phyloP scores from a whole-genome alignment of 768 basidiomycete species.

The Tricholoma bakamatsutake region DNA sequence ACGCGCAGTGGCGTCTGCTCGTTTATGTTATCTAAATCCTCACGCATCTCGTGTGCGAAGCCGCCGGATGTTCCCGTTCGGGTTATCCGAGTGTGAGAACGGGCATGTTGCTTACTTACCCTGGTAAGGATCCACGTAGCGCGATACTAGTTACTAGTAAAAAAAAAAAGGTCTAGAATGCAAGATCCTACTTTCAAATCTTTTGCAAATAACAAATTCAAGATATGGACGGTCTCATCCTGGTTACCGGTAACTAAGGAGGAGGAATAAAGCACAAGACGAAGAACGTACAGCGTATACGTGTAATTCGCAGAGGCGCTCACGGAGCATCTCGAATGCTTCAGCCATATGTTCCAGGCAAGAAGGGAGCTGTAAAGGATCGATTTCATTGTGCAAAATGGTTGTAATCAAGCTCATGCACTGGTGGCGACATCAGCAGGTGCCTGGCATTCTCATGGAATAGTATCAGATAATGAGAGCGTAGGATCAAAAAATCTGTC shows the following conservation, averaged over 20 bases:
- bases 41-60: slow-evolving; percentile 10
- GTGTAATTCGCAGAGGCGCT: slow-evolving; percentile 13
- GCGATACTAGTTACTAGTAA: slow-evolving; percentile 11
- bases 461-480: slow-evolving; percentile 10
- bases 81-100: background rate
- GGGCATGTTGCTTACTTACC: background rate
- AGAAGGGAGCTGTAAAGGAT: background rate
- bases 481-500: too few species aligned
- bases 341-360: slow-evolving; percentile 6
- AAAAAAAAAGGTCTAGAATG: background rate
- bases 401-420: background rate
- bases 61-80: background rate
- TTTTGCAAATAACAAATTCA: slow-evolving; percentile 8
- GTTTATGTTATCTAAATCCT: slow-evolving; percentile 8
- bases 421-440: background rate
- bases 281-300: slow-evolving; percentile 13
- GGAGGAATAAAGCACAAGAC: background rate
- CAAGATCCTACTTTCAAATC: slow-evolving; percentile 7
- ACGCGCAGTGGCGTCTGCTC: slow-evolving; percentile 9
- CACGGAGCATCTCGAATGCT: slow-evolving; percentile 10
- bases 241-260: background rate
- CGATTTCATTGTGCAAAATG: background rate
- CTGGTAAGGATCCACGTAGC: slow-evolving; percentile 4
- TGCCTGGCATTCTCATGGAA: slow-evolving; percentile 10
- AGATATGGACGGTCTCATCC: slow-evolving; percentile 10